Percentiles rank a stretch among this genome's conserved stretches.
phyloP scores from a whole-genome alignment of 2,329 filamentous ascomycete species.

The Pseudogymnoascus sp. region DNA sequence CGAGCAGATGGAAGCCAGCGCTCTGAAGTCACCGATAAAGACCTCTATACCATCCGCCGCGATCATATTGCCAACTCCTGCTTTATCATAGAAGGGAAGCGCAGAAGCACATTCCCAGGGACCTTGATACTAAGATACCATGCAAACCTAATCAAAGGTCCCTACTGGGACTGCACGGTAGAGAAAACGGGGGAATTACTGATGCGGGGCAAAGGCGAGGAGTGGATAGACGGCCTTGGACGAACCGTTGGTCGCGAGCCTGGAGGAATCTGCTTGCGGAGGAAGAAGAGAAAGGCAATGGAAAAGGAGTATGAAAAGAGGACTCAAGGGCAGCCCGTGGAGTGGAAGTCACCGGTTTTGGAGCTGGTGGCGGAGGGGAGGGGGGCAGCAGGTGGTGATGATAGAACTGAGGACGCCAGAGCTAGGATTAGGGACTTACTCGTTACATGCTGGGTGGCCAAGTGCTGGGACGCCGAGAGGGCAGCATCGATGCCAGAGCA shows the following conservation, averaged over 20 bases:
- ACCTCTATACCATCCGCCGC: not conserved
- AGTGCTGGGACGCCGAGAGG: conserved; percentile 3
- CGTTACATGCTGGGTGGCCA: conserved; percentile 5
- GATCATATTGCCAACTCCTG: not conserved
- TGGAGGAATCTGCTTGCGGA: not conserved
- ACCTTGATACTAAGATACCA: not conserved
- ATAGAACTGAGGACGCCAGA: not conserved
- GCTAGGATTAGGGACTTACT: conserved; percentile 9
- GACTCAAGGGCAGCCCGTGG: not conserved
- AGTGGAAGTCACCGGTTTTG: not conserved
- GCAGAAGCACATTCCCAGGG: conserved; percentile 1
- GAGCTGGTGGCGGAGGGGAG: not conserved
- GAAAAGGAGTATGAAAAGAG: conserved; percentile 1
- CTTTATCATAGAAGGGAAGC: not conserved
- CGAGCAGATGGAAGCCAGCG: not conserved
- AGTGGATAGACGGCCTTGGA: conserved; percentile 8
- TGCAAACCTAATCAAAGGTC: not conserved
- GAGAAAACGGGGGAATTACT: conserved; percentile 1
- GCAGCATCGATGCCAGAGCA: not conserved
- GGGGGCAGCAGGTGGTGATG: not conserved
- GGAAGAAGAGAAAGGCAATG: conserved; percentile 9
- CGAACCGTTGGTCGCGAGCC: conserved; percentile 4
- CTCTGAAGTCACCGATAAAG: conserved; percentile 5
- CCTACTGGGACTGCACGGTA: not conserved
- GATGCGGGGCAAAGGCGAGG: not conserved